Evolutionary conservation across 2,329 filamentous ascomycete species (phyloP), one percentile per base, ranked within the genome.

Genomic region (Fusarium incarnatum): DNA sequence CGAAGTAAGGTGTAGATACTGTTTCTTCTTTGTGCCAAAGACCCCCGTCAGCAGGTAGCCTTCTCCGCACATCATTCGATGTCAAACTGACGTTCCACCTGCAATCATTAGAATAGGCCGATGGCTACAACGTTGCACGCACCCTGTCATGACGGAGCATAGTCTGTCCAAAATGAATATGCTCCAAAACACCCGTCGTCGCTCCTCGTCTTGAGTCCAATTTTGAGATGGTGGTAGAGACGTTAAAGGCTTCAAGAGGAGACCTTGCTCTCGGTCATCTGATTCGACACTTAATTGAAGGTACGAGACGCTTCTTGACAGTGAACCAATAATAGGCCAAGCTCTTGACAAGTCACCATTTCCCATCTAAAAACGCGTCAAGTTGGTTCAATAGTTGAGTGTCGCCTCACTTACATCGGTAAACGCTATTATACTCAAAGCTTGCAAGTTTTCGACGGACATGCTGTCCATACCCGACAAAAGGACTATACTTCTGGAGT

Each of bases 1-100:
- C 81, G 18, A 84, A 83, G 56, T 79, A 85, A 0, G 83, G 82
- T 0, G 83, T 83, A 2, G 70, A 63, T 0, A 83, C 80, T 1
- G 80, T 74, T 16, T 63, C 82, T 67, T 63, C 79, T 73, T 47
- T 79, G 20, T 79, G 77, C 83, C 83, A 84, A 6, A 80, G 69
- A 0, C 75, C 77, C 1, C 83, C 83, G 25, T 84, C 82, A 9
- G 78, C 78, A 0, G 78, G 78, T 0, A 79, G 58, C 13, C 78
- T 66, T 23, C 77, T 68, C 0, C 73, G 69, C 6, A 79, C 77
- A 23, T 79, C 77, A 6, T 75, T 76, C 0, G 77, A 77, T 3
- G 77, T 79, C 1, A 79, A 44, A 37, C 77, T 78, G 0, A 76
- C 79, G 20, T 79, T 79, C 78, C 77, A 79, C 1, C 77, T 78